Evolutionary conservation across 768 basidiomycete genomes (phyloP).

Genomic region (Ephemerocybe angulata): DNA sequence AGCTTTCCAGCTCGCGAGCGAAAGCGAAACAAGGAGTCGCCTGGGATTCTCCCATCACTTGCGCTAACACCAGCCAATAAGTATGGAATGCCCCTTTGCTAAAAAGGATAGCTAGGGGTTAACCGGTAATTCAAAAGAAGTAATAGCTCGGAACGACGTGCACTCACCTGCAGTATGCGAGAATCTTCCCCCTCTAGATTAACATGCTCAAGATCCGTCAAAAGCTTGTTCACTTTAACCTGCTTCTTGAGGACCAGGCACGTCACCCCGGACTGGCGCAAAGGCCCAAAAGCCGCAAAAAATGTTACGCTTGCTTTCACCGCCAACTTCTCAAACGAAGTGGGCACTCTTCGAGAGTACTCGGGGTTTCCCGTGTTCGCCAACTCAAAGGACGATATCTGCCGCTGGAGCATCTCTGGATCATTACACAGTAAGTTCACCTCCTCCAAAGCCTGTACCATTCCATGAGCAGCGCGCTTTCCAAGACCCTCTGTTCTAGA

Average conservation of each 20-base stretch:
- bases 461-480: not conserved
- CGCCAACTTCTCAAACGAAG: not conserved
- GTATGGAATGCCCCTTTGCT: constrained; percentile 1
- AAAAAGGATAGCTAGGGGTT: not conserved
- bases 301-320: not conserved
- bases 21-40: not conserved
- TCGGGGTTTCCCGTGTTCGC: not conserved
- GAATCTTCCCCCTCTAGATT: not conserved
- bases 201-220: not conserved
- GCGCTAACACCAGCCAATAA: not conserved
- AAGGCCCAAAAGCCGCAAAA: not conserved
- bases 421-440: constrained; percentile 2
- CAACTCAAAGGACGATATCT: not conserved
- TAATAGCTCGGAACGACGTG: not conserved
- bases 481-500: not conserved
- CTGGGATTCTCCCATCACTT: not conserved
- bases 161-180: not conserved
- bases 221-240: not conserved
- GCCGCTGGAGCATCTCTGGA: not conserved
- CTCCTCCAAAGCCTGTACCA: not conserved
- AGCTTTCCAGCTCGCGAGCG: not conserved
- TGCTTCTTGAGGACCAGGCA: not conserved
- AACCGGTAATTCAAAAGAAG: not conserved
- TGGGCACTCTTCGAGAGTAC: not conserved
- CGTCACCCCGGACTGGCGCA: not conserved